Conservation (phyloP, 1,284 basidiomycete species). For the Serendipita sp. region DNA sequence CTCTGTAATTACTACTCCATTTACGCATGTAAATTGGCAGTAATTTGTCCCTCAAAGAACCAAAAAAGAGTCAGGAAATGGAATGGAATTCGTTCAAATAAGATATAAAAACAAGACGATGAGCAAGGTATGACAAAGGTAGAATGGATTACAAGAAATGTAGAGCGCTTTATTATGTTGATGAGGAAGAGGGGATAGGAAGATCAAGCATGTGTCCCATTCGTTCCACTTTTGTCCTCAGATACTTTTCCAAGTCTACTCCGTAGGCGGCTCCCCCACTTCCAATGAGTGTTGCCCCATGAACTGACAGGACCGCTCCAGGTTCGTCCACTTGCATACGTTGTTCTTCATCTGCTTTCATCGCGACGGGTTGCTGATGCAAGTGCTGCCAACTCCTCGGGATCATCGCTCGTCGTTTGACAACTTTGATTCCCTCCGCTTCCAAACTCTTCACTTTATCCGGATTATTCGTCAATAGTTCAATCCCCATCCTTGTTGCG, state of each 20-base stretch:
- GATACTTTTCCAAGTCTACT: conserved; percentile 85
- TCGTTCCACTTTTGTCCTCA: conserved; percentile 85
- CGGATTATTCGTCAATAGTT: conserved; percentile 93
- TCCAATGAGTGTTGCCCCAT: conserved; percentile 65
- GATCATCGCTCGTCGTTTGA: conserved; percentile 86
- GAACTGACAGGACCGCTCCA: conserved; percentile 45
- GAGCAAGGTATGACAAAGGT: too few relatives aligned
- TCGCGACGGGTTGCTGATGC: conserved; percentile 29
- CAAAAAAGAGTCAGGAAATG: too few relatives aligned
- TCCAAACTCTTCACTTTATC: conserved; percentile 87
- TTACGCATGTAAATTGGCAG: too few relatives aligned
- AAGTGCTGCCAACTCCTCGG: conserved; percentile 69
- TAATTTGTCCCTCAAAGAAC: too few relatives aligned
- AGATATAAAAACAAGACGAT: too few relatives aligned
- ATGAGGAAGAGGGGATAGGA: conserved; percentile 15
- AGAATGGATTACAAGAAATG: too few relatives aligned
- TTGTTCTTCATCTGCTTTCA: conserved; percentile 73
- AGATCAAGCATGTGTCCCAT: conserved; percentile 92
- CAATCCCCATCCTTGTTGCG: conserved; percentile 39
- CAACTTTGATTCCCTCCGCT: conserved; percentile 67
- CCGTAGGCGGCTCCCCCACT: conserved; percentile 70
- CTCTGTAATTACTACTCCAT: too few relatives aligned
- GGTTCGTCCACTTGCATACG: conserved; percentile 74
- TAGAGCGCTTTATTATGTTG: too few relatives aligned
- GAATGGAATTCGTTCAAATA: too few relatives aligned